phyloP scores from a whole-genome alignment of 2,329 filamentous ascomycete species.

The Aspergillus udagawae region DNA sequence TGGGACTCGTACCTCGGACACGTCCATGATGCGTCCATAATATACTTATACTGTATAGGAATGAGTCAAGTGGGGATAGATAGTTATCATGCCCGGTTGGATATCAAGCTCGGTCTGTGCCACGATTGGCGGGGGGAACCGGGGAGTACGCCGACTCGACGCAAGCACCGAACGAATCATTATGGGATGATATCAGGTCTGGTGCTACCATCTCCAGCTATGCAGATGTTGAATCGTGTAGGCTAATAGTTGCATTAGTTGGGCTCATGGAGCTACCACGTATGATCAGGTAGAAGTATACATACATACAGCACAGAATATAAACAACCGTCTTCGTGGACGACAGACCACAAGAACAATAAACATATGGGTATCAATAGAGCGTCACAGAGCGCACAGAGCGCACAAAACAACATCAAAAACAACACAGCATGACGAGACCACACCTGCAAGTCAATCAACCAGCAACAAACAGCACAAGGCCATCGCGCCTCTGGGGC shows the following conservation, averaged over 20 bases:
- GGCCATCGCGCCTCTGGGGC: too few species aligned
- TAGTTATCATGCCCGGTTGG: background rate
- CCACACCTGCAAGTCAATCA: background rate
- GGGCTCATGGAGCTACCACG: background rate
- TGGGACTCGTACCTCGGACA: background rate
- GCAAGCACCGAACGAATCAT: background rate
- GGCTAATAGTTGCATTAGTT: background rate
- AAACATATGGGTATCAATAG: conserved; percentile 16
- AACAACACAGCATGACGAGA: background rate
- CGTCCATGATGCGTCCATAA: background rate
- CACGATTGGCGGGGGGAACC: background rate
- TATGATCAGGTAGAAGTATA: background rate
- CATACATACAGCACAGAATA: background rate
- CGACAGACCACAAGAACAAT: background rate
- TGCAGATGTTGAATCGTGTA: background rate
- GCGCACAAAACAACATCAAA: background rate
- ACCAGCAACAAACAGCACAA: too few species aligned
- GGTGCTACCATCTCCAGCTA: background rate
- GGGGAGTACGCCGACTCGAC: background rate
- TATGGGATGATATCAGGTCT: background rate
- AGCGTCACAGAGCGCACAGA: too few species aligned
- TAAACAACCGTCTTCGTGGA: background rate
- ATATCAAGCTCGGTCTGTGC: background rate
- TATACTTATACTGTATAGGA: background rate
- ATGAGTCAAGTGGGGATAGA: background rate